Percentiles rank a stretch among this genome's conserved stretches.
Evolutionary conservation across 148 eudicot genomes (phyloP).

Genomic region (Beta vulgaris): DNA sequence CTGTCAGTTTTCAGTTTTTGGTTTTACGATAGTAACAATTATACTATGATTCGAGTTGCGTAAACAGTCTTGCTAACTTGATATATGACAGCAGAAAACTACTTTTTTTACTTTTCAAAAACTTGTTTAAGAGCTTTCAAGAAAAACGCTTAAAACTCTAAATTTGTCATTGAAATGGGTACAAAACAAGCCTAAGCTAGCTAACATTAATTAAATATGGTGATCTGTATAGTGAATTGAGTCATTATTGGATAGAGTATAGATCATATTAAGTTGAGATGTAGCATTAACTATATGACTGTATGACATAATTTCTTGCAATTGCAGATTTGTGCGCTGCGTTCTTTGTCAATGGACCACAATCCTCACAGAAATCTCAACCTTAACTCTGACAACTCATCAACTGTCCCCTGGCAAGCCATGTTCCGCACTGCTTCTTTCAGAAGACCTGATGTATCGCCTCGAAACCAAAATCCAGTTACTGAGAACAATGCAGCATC

Average conservation of each 20-base stretch:
- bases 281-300: background rate
- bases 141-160: no score
- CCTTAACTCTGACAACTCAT: constrained; percentile 2
- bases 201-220: no score
- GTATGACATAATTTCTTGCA: background rate
- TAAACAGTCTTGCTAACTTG: no score
- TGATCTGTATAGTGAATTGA: no score
- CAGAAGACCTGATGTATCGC: constrained; percentile 22
- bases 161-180: no score
- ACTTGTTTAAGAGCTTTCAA: no score
- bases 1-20: no score
- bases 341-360: constrained; percentile 26
- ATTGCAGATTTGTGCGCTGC: constrained; percentile 6
- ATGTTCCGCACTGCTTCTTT: constrained; percentile 37
- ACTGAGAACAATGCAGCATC: background rate
- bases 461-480: constrained; percentile 3
- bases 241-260: background rate
- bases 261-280: background rate
- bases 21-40: no score
- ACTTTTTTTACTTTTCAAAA: background rate
- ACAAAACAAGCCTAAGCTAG: no score
- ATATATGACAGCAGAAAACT: background rate
- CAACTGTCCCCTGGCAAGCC: constrained; percentile 32
- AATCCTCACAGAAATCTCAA: constrained; percentile 13
- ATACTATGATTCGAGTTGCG: no score